phyloP scores from a whole-genome alignment of 2,329 filamentous ascomycete genomes.

The Trichoderma sp. region DNA sequence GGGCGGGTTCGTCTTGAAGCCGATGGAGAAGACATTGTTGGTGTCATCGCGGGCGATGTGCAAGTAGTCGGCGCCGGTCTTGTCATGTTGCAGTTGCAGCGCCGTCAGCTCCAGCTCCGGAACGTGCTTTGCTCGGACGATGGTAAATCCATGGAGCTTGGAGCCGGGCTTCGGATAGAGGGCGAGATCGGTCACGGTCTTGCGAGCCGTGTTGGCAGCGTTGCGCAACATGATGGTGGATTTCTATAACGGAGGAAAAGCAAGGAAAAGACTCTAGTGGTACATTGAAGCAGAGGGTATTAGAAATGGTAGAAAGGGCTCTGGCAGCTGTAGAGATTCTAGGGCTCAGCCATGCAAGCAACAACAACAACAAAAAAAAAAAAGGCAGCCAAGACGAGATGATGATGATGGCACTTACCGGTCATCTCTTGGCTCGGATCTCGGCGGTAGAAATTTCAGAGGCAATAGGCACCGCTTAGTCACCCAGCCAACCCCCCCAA shows the following conservation, averaged over 20 bases:
- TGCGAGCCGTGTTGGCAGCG: constrained; percentile 50
- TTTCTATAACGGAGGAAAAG: background rate
- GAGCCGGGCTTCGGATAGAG: constrained; percentile 76
- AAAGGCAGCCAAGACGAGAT: background rate
- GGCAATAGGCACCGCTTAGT: background rate
- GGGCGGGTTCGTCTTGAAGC: constrained; percentile 97
- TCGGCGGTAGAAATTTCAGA: constrained; percentile 10
- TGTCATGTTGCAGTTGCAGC: constrained; percentile 85
- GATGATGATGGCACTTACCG: background rate
- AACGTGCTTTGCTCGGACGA: constrained; percentile 85
- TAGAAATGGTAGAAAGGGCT: background rate
- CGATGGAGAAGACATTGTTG: constrained; percentile 99
- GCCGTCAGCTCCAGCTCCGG: constrained; percentile 92
- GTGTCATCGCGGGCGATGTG: constrained; percentile 92
- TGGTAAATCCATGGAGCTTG: constrained; percentile 88
- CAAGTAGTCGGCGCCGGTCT: constrained; percentile 92
- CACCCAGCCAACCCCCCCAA: background rate
- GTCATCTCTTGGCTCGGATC: background rate
- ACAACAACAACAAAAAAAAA: background rate
- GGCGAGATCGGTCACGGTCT: constrained; percentile 71
- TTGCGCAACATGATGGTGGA: constrained; percentile 48
- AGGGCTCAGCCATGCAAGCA: background rate
- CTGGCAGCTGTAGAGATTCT: background rate
- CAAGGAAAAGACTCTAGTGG: constrained; percentile 1
- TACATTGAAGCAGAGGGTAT: constrained; percentile 10